A percentile compares a stretch with the other conserved stretches of the same genome.
Conservation (phyloP, 306 rosid species). For the Fagus sylvatica region DNA sequence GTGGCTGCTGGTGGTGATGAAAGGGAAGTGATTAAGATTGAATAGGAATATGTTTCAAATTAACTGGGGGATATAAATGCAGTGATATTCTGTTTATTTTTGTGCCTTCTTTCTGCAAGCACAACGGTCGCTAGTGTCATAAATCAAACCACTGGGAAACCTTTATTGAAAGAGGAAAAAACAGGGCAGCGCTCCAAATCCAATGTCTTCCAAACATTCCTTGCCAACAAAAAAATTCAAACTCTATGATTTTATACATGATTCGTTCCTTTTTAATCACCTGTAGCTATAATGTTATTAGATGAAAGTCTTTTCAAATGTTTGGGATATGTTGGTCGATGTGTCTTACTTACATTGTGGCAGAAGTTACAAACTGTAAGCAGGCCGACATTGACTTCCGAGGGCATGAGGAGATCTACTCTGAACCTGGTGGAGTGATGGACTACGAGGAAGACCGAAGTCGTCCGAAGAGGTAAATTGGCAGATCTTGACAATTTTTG, state of each 20-base stretch:
- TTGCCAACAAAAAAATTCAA: no score
- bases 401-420: conserved; percentile 97
- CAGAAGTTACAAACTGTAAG: conserved; percentile 98
- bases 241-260: conserved; percentile 14
- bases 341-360: conserved; percentile 99
- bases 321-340: conserved; percentile 81
- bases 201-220: no score
- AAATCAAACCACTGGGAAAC: background rate
- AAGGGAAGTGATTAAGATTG: background rate
- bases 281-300: conserved; percentile 14
- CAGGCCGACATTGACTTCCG: conserved; percentile 97
- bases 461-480: conserved; percentile 87
- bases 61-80: background rate
- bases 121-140: background rate
- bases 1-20: background rate
- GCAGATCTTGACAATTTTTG: background rate
- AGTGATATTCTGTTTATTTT: background rate
- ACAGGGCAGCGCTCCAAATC: no score
- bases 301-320: conserved; percentile 24
- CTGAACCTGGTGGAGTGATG: conserved; percentile 99
- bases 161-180: no score
- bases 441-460: conserved; percentile 96
- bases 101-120: background rate
- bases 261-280: conserved; percentile 20
- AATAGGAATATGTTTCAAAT: background rate